Base-by-base conservation (phyloP, 2,329 filamentous ascomycete species). In the Diaporthe longicolla region DNA sequence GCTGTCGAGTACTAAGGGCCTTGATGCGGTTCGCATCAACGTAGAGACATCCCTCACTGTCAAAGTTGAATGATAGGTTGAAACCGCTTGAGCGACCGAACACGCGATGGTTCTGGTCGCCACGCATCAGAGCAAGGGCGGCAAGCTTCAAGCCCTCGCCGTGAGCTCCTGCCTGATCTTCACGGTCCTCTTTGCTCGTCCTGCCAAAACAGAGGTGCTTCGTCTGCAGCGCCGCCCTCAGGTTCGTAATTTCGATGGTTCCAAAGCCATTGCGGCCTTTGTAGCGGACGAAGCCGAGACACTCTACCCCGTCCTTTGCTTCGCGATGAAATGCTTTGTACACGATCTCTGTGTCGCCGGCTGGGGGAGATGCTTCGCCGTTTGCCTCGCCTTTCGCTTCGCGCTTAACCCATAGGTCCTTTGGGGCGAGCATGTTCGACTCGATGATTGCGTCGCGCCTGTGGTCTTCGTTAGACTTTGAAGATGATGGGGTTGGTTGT, bases 141-240 rank as follows among this genome's bases (percentile, higher is more conserved):
- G 61, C 43, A 11, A 66, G 13, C 13, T 66, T 66, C 10, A 66
- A 19, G 8, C 61, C 61, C 5, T 66, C 61, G 29, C 61, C 61
- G 19, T 66, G 61, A 7, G 19, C 13, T 35, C 61, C 61, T 3
- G 61, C 61, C 61, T 17, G 43, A 10, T 66, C 13, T 3, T 66
- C 43, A 29, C 6, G 4, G 7, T 26, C 21, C 7, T 5, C 7
- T 13, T 66, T 66, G 61, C 19, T 66, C 3, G 61, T 50, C 17
- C 21, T 45, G 11, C 61, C 61, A 24, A 63, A 8, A 11, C 29
- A 4, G 29, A 66, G 43, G 8, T 50, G 11, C 1, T 19, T 7
- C 4, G 26, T 29, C 2, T 50, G 43, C 19, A 66, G 26, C n/a
- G 26, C 21, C 3, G 61, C 61, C 11, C 3, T 9, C 11, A 32